Evolutionary conservation across 2,329 filamentous ascomycete genomes (phyloP), one percentile per base, ranked within the genome.

Genomic region (Claviceps paspali): DNA sequence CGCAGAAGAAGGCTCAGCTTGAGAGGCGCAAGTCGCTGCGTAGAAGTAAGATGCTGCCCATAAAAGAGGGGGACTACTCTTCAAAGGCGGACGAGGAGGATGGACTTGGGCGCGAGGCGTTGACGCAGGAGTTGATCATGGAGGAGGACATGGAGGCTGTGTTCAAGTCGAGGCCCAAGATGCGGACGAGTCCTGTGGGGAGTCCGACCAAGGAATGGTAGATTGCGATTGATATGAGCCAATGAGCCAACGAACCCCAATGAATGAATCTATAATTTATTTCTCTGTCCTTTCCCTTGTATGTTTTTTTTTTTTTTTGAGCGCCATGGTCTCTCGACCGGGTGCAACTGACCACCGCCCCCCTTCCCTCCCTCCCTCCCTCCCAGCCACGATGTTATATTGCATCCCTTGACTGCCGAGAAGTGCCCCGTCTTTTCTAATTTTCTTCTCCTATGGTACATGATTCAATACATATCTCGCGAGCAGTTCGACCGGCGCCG

Each of bases 131-230:
- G 44, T 59, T 93, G 29, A 76, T 93, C 39, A 68, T 41, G 12
- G 69, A 78, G 38, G 77, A 84, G 45, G 84, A 92, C 42, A 82
- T 85, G 55, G 79, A 82, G 41, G 80, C 79, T 19, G 79, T 94
- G 1, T 95, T 95, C 54, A 83, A 79, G 59, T 87, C 82, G 44
- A 62, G 87, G 45, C 87, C 87, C 0, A 81, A 77, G 55, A 75
- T 95, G 46, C 78, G 79, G 45, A 73, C 73, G 9, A 93, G 85
- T 53, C 85, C 86, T 2, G 54, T 76, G 2, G 61, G 63, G 7
- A 70, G 63, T 38, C 70, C 70, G 2, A 57, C 52, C 5, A 60
- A 54, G 40, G 53, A 58, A 19, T 59, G 50, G 51, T 39, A 27
- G 33, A n/a, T 12, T 11, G 9, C n/a, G n/a, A n/a, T n/a, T n/a